These are phyloP conservation scores for Galeopsis tetrahit DNA, from an alignment of 257 asterid genomes.

Conservation along the genomic window DNA sequence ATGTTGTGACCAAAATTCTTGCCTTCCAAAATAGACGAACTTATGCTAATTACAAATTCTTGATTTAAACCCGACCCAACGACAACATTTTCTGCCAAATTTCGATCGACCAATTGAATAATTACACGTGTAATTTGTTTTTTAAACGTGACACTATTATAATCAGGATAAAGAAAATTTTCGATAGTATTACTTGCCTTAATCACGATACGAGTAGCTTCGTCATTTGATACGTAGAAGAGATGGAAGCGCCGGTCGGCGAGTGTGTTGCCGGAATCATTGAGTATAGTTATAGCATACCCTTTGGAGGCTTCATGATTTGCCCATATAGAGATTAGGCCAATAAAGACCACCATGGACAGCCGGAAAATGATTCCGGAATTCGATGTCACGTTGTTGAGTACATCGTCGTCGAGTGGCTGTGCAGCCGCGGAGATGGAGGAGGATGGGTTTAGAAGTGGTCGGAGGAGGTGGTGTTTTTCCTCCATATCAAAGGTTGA, in stretches of 20 bases:
- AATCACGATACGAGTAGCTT: conserved; percentile 51
- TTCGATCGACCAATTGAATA: conserved; percentile 41
- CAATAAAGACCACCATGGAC: conserved; percentile 42
- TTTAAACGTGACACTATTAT: conserved; percentile 20
- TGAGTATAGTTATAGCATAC: conserved; percentile 52
- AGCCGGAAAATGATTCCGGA: conserved; percentile 49
- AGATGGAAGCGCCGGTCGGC: conserved; percentile 54
- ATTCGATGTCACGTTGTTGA: conserved; percentile 31
- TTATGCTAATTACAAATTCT: conserved; percentile 44
- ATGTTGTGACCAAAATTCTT: conserved; percentile 35
- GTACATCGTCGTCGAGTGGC: conserved; percentile 20
- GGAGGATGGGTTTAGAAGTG: conserved; percentile 47
- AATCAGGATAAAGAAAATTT: conserved; percentile 45
- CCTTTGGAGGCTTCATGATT: conserved; percentile 81
- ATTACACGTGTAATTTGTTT: conserved; percentile 47
- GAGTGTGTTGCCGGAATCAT: conserved; percentile 43
- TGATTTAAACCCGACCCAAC: conserved; percentile 28
- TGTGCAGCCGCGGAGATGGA: too few species aligned
- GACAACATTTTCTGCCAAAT: conserved; percentile 30
- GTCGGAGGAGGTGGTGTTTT: conserved; percentile 48
- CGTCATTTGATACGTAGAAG: conserved; percentile 64
- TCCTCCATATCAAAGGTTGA: conserved; percentile 40
- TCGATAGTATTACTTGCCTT: conserved; percentile 54
- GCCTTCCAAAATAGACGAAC: conserved; percentile 47
- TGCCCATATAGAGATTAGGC: conserved; percentile 65